Percentiles rank a stretch among this genome's conserved stretches.
Evolutionary conservation across 495 filamentous ascomycete species (phyloP).

Genomic region (Elasticomyces elasticus): DNA sequence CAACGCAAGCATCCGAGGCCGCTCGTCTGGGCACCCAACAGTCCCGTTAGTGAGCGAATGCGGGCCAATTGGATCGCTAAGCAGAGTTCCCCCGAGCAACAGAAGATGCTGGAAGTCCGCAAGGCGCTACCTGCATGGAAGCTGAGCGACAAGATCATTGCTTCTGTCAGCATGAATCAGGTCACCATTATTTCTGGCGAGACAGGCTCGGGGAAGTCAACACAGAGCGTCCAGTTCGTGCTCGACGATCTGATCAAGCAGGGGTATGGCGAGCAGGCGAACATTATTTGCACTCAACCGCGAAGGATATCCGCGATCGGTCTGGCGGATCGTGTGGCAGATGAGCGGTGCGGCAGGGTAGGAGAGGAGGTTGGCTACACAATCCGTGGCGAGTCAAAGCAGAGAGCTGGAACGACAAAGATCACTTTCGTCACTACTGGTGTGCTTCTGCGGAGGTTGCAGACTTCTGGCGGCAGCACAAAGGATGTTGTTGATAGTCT

Average conservation of each 20-base stretch:
- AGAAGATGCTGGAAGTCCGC: conserved; percentile 59
- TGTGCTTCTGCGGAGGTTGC: conserved; percentile 80
- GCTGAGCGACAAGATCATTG: conserved; percentile 62
- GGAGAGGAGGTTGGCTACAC: conserved; percentile 88
- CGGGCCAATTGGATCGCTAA: conserved; percentile 45
- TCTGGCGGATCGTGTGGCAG: conserved; percentile 85
- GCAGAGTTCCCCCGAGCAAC: conserved; percentile 48
- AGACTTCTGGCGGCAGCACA: conserved; percentile 68
- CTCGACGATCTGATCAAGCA: conserved; percentile 80
- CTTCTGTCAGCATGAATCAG: conserved; percentile 61
- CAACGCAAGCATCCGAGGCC: conserved; percentile 19
- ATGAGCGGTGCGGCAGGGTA: conserved; percentile 72
- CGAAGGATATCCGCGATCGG: conserved; percentile 89
- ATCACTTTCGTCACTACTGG: conserved; percentile 96
- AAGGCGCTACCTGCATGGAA: conserved; percentile 80
- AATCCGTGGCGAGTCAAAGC: conserved; percentile 85
- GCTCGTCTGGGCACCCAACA: conserved; percentile 33
- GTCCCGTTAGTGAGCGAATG: conserved; percentile 36
- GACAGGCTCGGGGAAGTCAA: conserved; percentile 94
- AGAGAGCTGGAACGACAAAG: conserved; percentile 57
- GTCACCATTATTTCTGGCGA: conserved; percentile 95
- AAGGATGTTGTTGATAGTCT: conserved; percentile 70
- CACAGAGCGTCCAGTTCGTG: conserved; percentile 92
- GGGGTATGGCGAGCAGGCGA: conserved; percentile 64
- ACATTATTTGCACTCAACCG: conserved; percentile 93